Evolutionary conservation across 306 rosid genomes (phyloP), one percentile per base, ranked within the genome.

Genomic region (Glycyrrhiza uralensis): DNA sequence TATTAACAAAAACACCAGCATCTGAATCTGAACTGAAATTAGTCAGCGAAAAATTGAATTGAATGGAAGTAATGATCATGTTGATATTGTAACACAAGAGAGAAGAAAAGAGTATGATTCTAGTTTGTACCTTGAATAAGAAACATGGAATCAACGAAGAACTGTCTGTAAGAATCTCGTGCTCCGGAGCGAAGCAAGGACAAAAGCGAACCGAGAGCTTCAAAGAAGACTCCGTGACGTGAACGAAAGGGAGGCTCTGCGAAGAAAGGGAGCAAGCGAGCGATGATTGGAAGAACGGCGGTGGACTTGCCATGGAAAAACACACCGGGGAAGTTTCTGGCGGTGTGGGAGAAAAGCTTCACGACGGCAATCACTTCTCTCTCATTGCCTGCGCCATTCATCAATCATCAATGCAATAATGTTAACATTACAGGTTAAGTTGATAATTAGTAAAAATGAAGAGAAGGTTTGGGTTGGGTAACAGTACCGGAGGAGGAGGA

Each of bases 211-310:
- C 88, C 92, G 15, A 89, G 71, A 0, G 92, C 79, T 76, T 91
- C 95, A 42, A 91, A 87, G 60, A 91, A 86, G 1, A 94, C 82
- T 29, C 81, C 90, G 71, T 91, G 90, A 59, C 87, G 77, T n/a
- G n/a, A n/a, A n/a, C 91, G 76, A 46, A 87, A 86, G 33, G 71
- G 66, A 2, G 98, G 92, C 6, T 90, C 89, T 0, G 96, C 81
- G 15, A 94, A 86, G 82, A 94, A 94, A 8, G 98, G 96, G 55
- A 94, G 66, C 13, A 94, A 68, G 15, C 89, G 95, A 41, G 90
- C 96, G 38, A 91, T 13, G 54, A 85, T 59, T 0, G 97, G 98
- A 30, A 87, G 57, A 60, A 89, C 10, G 2, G 91, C 84, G 57
- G 80, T 33, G 49, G 97, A 72, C 69, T 79, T 72, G 55, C 96